Evolutionary conservation across 805 yeast species (phyloP), one percentile per base, ranked within the genome.

Genomic region (Yarrowia sp.): DNA sequence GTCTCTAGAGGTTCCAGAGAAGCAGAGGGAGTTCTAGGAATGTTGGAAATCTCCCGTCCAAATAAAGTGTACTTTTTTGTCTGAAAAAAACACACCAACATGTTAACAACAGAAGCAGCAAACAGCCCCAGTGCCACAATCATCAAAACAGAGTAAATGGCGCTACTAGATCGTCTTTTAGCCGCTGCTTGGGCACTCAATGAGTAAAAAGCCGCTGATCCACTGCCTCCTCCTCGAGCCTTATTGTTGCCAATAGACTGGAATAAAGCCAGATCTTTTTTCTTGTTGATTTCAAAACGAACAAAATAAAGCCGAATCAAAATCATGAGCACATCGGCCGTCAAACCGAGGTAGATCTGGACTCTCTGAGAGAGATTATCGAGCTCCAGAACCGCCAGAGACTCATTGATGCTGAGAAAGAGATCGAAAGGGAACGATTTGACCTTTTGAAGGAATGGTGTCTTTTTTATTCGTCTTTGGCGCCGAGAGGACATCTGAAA

Each of bases 1-100:
- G 63, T 56, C 22, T 53, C 59, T 45, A 53, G 35, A 8, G 63
- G 48, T n/a, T 32, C 63, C 19, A 69, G 67, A 9, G 64, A 68
- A 1, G 74, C 74, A 4, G 76, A 74, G 11, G 75, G 73, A 3
- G 76, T 72, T n/a, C 52, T 69, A n/a, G 75, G 75, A 3, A 63
- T 52, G 49, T 73, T 72, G 43, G 55, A 61, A 5, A 71, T n/a
- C 0, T 70, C 55, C 26, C 75, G 35, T 8, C 73, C 76, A 70
- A 72, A 53, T 49, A 74, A 65, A 2, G 72, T 71, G 59, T 74
- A 74, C 19, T 65, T 69, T 41, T 70, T 69, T 9, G 50, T 69
- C 43, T 69, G 63, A 8, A 45, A 48, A 16, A 58, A 63, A 36
- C 73, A 69, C 36, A 68, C 69, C n/a, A 55, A 19, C 8, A 69